Conservation (phyloP, 495 filamentous ascomycete species). For the Bacidia gigantensis region DNA sequence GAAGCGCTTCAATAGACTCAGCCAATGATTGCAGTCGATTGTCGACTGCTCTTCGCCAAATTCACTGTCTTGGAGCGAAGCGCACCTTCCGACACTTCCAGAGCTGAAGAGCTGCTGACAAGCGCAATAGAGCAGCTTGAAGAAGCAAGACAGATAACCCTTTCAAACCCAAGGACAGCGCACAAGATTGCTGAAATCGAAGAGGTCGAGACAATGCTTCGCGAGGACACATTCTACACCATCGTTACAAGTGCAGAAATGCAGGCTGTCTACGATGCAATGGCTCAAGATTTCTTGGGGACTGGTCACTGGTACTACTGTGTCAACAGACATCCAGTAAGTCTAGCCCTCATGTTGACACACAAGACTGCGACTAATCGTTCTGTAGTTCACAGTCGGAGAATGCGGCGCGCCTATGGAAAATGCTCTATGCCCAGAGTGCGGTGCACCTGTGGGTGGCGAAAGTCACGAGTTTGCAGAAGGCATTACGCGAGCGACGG, state of each 20-base stretch:
- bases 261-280: conserved; percentile 33
- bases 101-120: background rate
- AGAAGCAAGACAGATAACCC: background rate
- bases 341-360: background rate
- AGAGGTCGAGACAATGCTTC: background rate
- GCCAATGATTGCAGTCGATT: conserved; percentile 17
- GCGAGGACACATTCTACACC: conserved; percentile 17
- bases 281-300: conserved; percentile 34
- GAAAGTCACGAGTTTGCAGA: conserved; percentile 33
- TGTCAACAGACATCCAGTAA: conserved; percentile 44
- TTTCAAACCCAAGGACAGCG: background rate
- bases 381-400: conserved; percentile 45
- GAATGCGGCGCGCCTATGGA: conserved; percentile 60
- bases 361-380: conserved; percentile 1
- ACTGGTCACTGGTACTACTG: conserved; percentile 59
- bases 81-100: background rate
- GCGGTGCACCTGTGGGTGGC: conserved; percentile 46
- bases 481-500: conserved; percentile 37
- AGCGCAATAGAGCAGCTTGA: conserved; percentile 1
- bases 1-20: background rate
- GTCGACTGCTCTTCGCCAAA: conserved; percentile 22
- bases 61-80: conserved; percentile 25
- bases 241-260: conserved; percentile 31
- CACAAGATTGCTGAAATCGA: background rate
- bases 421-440: conserved; percentile 47